These are phyloP conservation scores for Sarocladium kiliense DNA, from an alignment of 2,329 filamentous ascomycete species.

Conservation along the genomic window DNA sequence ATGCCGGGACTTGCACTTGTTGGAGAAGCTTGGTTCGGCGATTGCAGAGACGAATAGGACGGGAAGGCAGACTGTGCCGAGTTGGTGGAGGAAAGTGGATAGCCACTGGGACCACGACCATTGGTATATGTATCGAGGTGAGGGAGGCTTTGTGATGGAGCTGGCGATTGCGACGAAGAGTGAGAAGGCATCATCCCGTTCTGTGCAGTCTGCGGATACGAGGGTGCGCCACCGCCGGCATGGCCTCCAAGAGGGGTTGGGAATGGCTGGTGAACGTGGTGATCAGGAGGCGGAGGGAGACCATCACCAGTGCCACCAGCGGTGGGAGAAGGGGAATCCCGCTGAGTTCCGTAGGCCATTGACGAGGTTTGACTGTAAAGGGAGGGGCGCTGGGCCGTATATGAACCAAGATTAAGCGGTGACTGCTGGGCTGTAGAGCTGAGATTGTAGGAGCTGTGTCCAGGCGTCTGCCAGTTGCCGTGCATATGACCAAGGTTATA, in stretches of 20 bases:
- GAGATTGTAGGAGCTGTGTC: slow-evolving; percentile 44
- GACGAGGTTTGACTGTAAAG: slow-evolving; percentile 48
- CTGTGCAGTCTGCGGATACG: neutral
- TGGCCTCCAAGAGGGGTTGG: slow-evolving; percentile 31
- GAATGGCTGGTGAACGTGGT: slow-evolving; percentile 61
- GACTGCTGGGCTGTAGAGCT: slow-evolving; percentile 34
- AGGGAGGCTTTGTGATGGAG: slow-evolving; percentile 42
- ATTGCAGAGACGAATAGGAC: slow-evolving; percentile 32
- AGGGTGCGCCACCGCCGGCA: neutral
- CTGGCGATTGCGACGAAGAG: neutral
- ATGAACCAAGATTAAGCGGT: neutral
- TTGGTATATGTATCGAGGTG: slow-evolving; percentile 52
- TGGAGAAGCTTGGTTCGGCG: slow-evolving; percentile 41
- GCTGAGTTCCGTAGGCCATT: slow-evolving; percentile 30
- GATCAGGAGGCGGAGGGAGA: slow-evolving; percentile 63
- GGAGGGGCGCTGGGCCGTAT: slow-evolving; percentile 15
- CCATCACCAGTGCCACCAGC: slow-evolving; percentile 46
- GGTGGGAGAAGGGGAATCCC: slow-evolving; percentile 40
- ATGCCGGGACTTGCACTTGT: slow-evolving; percentile 32
- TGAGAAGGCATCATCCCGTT: slow-evolving; percentile 1
- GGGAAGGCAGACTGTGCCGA: slow-evolving; percentile 41
- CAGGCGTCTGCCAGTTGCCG: slow-evolving; percentile 55
- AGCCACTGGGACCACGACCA: slow-evolving; percentile 49
- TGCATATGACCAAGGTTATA: slow-evolving; percentile 46
- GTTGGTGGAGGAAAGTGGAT: slow-evolving; percentile 51